Percentiles rank a stretch among this genome's conserved stretches.
Conservation (phyloP, 768 basidiomycete species). For the Russula compacta region DNA sequence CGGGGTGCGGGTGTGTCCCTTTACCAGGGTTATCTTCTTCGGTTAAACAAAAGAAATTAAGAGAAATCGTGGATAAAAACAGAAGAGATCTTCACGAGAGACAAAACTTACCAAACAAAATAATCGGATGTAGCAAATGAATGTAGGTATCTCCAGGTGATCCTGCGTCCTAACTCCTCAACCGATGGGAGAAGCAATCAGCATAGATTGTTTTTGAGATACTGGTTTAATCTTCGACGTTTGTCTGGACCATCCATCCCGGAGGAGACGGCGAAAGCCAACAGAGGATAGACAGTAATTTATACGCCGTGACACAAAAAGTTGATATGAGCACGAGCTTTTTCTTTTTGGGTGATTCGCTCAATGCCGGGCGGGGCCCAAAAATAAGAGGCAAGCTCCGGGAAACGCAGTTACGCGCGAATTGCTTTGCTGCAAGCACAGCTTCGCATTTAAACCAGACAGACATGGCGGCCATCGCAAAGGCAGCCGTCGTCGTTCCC, state of each 20-base stretch:
- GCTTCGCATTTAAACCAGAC: too few relatives aligned
- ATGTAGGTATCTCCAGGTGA: slow-evolving; percentile 82
- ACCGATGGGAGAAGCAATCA: slow-evolving; percentile 85
- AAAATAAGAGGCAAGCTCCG: slow-evolving; percentile 3
- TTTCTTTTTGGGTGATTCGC: neutral
- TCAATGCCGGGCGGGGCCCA: slow-evolving; percentile 7
- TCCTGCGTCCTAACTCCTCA: slow-evolving; percentile 86
- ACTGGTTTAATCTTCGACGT: slow-evolving; percentile 61
- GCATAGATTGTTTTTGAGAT: slow-evolving; percentile 91
- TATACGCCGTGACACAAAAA: slow-evolving; percentile 50
- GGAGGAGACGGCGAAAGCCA: slow-evolving; percentile 29
- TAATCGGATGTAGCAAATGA: slow-evolving; percentile 19
- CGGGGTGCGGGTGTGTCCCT: slow-evolving; percentile 59
- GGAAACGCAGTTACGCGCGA: neutral
- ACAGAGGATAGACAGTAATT: slow-evolving; percentile 69
- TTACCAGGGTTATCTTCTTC: slow-evolving; percentile 86
- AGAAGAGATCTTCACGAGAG: too few relatives aligned
- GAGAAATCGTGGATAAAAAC: neutral
- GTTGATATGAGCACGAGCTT: slow-evolving; percentile 12
- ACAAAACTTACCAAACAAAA: neutral
- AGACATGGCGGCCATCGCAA: slow-evolving; percentile 13
- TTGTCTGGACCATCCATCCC: slow-evolving; percentile 84
- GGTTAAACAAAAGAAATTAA: slow-evolving; percentile 29
- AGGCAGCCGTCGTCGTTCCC: slow-evolving; percentile 16
- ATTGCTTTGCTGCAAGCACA: neutral